Base-by-base conservation (phyloP, 2,329 filamentous ascomycete species). In the Apiospora marii region DNA sequence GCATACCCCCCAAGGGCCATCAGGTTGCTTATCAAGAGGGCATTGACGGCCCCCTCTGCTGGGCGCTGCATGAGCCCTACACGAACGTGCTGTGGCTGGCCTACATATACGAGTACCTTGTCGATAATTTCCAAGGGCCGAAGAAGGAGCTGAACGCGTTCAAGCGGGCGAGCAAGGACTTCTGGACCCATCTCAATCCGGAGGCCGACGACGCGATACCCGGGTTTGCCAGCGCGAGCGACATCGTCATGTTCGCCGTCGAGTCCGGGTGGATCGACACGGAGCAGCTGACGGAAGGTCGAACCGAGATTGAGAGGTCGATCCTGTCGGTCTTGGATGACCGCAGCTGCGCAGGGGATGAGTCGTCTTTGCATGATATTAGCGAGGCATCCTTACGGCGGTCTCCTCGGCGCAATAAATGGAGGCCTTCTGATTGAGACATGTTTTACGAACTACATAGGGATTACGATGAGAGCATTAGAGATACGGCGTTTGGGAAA, bases 11-110 rank as follows among this genome's bases (percentile, higher is more conserved):
- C 0, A 79, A 84, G 69, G 80, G 81, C 3, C 87, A 90, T 79
- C 80, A 81, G 68, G 83, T 78, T 4, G 84, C 87, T 0, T 89
- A 89, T 75, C 83, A 84, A 43, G 75, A 78, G 22, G 85, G 85
- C 0, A 77, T 86, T 48, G 82, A 86, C 72, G 87, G 85, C 0
- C 80, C 86, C 4, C 83, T 91, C 14, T 86, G 84, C 1, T 92
- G 90, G 90, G 79, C 83, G 6, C 83, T 81, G 0, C 87, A 88
- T 75, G 85, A 85, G 41, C 89, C 90, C 0, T 92, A 92, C 79
- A 91, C 88, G 5, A 92, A 92, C 74, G 89, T 92, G 1, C 81
- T 92, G 24, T 92, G 90, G 90, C 84, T 92, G 58, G 87, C 89
- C 3, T 92, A 91, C 74, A 82, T 91, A 6, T 91, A 91, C 76